These are phyloP conservation scores for Lactifluus volemus DNA, from an alignment of 768 basidiomycete species.

Conservation along the genomic window DNA sequence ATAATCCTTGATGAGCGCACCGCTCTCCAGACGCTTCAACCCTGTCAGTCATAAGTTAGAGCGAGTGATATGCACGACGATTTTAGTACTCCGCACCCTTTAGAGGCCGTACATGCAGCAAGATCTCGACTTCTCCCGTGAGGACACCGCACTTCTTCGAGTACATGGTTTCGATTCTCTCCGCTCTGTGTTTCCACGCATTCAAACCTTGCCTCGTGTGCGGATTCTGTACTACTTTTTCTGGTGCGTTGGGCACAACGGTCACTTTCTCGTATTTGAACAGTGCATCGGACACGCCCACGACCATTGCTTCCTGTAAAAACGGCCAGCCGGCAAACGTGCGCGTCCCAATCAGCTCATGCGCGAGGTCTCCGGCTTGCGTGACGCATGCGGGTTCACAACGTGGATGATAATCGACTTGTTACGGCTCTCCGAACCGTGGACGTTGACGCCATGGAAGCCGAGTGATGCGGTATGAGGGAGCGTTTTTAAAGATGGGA, in stretches of 20 bases:
- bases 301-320: slow-evolving; percentile 84
- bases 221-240: slow-evolving; percentile 59
- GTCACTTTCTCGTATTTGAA: slow-evolving; percentile 77
- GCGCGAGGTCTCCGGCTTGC: slow-evolving; percentile 64
- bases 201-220: slow-evolving; percentile 61
- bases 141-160: slow-evolving; percentile 87
- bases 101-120: slow-evolving; percentile 84
- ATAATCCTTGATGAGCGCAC: slow-evolving; percentile 93
- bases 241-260: slow-evolving; percentile 40
- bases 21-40: slow-evolving; percentile 80
- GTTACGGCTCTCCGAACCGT: slow-evolving; percentile 83
- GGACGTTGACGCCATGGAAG: slow-evolving; percentile 87
- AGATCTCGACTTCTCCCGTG: slow-evolving; percentile 68
- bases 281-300: slow-evolving; percentile 75
- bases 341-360: slow-evolving; percentile 63
- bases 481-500: slow-evolving; percentile 90
- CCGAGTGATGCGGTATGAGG: slow-evolving; percentile 70
- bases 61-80: neutral
- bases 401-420: slow-evolving; percentile 91
- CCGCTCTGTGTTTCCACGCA: slow-evolving; percentile 74
- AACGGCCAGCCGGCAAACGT: slow-evolving; percentile 91
- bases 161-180: slow-evolving; percentile 73
- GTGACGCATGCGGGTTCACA: slow-evolving; percentile 59
- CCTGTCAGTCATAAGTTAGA: slow-evolving; percentile 37
- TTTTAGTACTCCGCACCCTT: slow-evolving; percentile 50